Base-by-base conservation (phyloP, 129 eudicot genomes). In the Pittosporum tobira region DNA sequence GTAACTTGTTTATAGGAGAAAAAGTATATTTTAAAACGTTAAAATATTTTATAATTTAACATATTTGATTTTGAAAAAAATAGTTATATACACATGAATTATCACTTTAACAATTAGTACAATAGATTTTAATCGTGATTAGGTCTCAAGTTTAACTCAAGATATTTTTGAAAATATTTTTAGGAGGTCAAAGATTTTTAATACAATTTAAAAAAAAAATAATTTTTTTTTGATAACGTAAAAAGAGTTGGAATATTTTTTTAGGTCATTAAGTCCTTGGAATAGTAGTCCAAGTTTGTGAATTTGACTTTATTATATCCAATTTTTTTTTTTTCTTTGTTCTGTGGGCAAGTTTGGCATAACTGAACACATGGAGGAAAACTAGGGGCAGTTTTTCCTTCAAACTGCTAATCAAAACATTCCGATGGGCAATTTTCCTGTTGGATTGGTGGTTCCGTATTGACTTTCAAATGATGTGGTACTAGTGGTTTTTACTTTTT, bases 321-420 rank as follows among this genome's bases (percentile, higher is more conserved):
- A n/a, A n/a, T n/a, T n/a, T n/a, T n/a, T 18, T 27, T 22, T 53
- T n/a, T 23, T 14, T 21, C 3, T 48, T 65, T 15, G 27, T 13
- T 61, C 53, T 58, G 71, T 57, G 69, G 68, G 78, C 67, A 67
- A 25, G 45, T 58, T 68, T 68, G 63, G 26, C 50, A 34, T 16
- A 67, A 51, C 63, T 58, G 74, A 51, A 31, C 57, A 37, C 53
- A 44, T 49, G 37, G 63, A 28, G 54, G 16, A 46, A 72, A 77
- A 38, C 74, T 46, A 57, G 64, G 78, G 73, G 82, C 78, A 44
- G 82, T 59, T 66, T n/a, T 70, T 63, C 70, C 51, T 42, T 48
- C 13, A 16, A 2, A 15, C 47, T 52, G 58, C 23, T 6, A 5
- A 29, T 45, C 38, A 31, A 22, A 16, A 40, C 44, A 21, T 59